Conservation (phyloP, 1,139 yeast genomes). For the Candida pseudoviswanathii region DNA sequence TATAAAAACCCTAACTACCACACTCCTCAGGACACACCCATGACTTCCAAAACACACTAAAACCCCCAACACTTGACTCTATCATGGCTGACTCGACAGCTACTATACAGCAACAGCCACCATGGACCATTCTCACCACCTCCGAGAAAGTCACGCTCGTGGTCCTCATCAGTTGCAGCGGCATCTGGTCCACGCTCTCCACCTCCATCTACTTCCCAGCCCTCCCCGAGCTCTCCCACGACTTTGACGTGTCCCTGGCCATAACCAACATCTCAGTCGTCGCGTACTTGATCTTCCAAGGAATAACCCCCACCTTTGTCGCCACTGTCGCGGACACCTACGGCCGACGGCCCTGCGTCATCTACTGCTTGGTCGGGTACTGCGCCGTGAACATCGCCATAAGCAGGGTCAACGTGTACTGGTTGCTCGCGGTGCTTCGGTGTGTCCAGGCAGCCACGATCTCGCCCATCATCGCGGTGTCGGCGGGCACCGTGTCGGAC, state of each 20-base stretch:
- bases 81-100: neutral
- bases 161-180: slow-evolving; percentile 26
- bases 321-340: slow-evolving; percentile 66
- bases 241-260: slow-evolving; percentile 56
- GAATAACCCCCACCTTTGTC: slow-evolving; percentile 64
- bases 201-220: slow-evolving; percentile 78
- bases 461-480: slow-evolving; percentile 69
- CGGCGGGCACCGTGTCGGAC: slow-evolving; percentile 71
- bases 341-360: slow-evolving; percentile 69
- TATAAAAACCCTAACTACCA: neutral
- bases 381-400: slow-evolving; percentile 28
- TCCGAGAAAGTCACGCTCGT: slow-evolving; percentile 24
- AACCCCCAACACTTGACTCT: neutral
- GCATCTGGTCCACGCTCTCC: slow-evolving; percentile 65
- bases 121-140: slow-evolving; percentile 14
- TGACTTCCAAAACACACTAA: neutral
- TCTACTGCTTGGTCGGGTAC: slow-evolving; percentile 43
- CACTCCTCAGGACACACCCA: neutral
- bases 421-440: slow-evolving; percentile 37
- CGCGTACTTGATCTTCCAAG: slow-evolving; percentile 71
- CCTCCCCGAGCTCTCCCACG: slow-evolving; percentile 50
- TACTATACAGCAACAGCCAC: slow-evolving; percentile 1
- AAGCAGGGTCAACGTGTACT: slow-evolving; percentile 25
- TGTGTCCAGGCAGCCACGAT: slow-evolving; percentile 72
- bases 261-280: slow-evolving; percentile 69